These are phyloP conservation scores for Dillenia suffruticosa DNA, from an alignment of 164 flowering plant genomes.

Conservation along the genomic window DNA sequence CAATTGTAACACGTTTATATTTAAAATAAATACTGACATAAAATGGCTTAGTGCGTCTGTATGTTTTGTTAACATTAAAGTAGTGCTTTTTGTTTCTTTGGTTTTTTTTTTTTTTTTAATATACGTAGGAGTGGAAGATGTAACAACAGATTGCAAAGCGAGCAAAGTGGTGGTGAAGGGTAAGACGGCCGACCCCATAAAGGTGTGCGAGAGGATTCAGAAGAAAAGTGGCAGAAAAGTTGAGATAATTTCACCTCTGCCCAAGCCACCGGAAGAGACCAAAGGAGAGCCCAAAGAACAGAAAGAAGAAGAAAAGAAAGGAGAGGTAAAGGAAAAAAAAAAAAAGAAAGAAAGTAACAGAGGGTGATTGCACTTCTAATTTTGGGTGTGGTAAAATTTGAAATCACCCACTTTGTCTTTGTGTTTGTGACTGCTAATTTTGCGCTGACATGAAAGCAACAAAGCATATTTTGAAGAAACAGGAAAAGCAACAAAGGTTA, in stretches of 20 bases:
- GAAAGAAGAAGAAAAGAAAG: constrained; percentile 40
- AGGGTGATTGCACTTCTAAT: no score
- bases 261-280: constrained; percentile 55
- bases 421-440: no score
- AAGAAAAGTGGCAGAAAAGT: constrained; percentile 77
- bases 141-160: constrained; percentile 57
- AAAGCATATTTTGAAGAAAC: no score
- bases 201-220: constrained; percentile 69
- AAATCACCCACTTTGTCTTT: no score
- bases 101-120: not conserved
- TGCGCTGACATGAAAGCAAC: no score
- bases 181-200: constrained; percentile 66
- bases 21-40: no score
- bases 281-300: constrained; percentile 25
- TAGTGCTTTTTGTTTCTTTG: not conserved
- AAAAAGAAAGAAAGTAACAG: no score
- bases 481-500: no score
- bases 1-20: not conserved
- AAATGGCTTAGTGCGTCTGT: not conserved
- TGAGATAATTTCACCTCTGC: constrained; percentile 74
- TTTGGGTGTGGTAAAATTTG: no score
- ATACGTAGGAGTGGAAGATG: constrained; percentile 73
- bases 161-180: constrained; percentile 84
- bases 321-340: constrained; percentile 36
- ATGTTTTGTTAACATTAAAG: not conserved